Evolutionary conservation across 2,329 filamentous ascomycete genomes (phyloP), one percentile per base, ranked within the genome.

Genomic region (Diaporthe longicolla): DNA sequence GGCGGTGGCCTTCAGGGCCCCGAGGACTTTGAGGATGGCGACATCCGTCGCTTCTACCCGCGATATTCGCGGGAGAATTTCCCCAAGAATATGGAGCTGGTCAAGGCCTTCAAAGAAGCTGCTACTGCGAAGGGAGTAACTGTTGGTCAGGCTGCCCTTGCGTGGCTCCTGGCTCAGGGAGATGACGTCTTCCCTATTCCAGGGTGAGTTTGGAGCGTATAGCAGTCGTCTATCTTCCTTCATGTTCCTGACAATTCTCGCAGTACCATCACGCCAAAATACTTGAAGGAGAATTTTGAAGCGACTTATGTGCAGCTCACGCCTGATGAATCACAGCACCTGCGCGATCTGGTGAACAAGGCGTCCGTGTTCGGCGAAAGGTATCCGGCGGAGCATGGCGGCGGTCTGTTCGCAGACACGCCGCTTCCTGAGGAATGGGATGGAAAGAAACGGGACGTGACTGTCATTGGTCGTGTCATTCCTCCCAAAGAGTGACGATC

Each of bases 161-260:
- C 87, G 2, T 92, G 89, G 89, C 81, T 89, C 9, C 77, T 85
- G 70, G 81, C 84, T 8, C 85, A 88, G 71, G 88, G 86, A 8
- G 81, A 84, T 11, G 88, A 91, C 76, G 84, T 93, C 66, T 87
- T 91, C 77, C 89, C 92, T 0, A 93, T 89, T 68, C 87, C 86
- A 0, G 87, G 87, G 1, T 66, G 40, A 32, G 59, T 48, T 29
- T 21, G 19, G 21, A 21, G 11, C 4, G 3, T 40, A 24, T 1
- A 15, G 24, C 13, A 3, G 1, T 3, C 52, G 9, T 19, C 26
- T 1, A 8, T 9, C 17, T 7, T 9, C 0, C 43, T 19, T 29
- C 3, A 3, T 17, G 4, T 81, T 82, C 77, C 82, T 83, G 70
- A 81, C 82, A 52, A 80, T 79, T 6, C 81, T 82, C 54, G 79